Conservation (phyloP, 495 filamentous ascomycete genomes). For the Zalerion maritima region DNA sequence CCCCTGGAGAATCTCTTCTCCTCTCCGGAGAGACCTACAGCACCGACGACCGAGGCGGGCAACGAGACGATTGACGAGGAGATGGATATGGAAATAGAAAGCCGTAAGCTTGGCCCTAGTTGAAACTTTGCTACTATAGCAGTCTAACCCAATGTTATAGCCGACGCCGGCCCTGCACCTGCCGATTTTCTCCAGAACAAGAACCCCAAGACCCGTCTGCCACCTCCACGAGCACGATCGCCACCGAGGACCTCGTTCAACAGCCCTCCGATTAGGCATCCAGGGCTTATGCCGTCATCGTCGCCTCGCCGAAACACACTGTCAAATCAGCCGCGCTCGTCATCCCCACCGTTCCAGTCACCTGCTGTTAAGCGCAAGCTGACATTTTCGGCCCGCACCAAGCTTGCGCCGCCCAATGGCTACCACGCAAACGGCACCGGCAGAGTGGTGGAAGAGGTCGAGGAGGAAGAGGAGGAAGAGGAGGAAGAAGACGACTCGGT, state of each 20-base stretch:
- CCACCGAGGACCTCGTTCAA: slow-evolving; percentile 42
- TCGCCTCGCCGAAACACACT: slow-evolving; percentile 18
- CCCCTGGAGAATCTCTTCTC: slow-evolving; percentile 75
- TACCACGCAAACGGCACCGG: slow-evolving; percentile 6
- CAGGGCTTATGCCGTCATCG: slow-evolving; percentile 26
- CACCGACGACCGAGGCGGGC: slow-evolving; percentile 17
- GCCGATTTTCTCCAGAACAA: slow-evolving; percentile 16
- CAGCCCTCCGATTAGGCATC: slow-evolving; percentile 38
- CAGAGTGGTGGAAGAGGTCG: slow-evolving; percentile 4
- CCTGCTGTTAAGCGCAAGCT: slow-evolving; percentile 7
- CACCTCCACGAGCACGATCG: slow-evolving; percentile 31
- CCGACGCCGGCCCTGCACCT: slow-evolving; percentile 16
- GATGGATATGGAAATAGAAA: slow-evolving; percentile 20
- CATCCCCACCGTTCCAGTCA: no score
- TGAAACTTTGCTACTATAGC: not conserved
- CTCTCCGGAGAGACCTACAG: slow-evolving; percentile 55
- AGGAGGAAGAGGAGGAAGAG: slow-evolving; percentile 9
- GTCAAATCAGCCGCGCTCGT: slow-evolving; percentile 12
- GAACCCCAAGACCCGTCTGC: slow-evolving; percentile 23
- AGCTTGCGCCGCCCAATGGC: slow-evolving; percentile 11
- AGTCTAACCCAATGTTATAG: not conserved
- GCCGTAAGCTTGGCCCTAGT: slow-evolving; percentile 8
- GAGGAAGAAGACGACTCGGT: slow-evolving; percentile 11
- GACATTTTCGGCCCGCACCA: slow-evolving; percentile 9
- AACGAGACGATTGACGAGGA: slow-evolving; percentile 21